phyloP scores from a whole-genome alignment of 1,284 basidiomycete genomes.

The Baeospora myosura region DNA sequence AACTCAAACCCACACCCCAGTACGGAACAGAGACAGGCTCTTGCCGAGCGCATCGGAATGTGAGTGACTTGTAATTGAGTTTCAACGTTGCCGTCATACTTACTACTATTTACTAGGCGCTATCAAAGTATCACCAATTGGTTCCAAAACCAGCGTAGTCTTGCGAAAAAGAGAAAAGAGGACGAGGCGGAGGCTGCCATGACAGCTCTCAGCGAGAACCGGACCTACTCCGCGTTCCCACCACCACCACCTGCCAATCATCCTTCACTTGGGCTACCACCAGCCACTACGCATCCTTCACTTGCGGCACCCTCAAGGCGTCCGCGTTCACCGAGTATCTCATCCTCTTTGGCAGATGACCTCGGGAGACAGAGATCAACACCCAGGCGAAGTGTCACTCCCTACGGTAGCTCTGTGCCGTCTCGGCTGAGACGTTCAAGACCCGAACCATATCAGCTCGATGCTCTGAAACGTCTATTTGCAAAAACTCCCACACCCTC shows the following conservation, averaged over 20 bases:
- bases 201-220: constrained; percentile 17
- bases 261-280: constrained; percentile 27
- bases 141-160: constrained; percentile 77
- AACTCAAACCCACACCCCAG: constrained; percentile 56
- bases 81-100: constrained; percentile 14
- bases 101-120: constrained; percentile 40
- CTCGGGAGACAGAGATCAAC: constrained; percentile 30
- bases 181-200: constrained; percentile 32
- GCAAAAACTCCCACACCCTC: constrained; percentile 56
- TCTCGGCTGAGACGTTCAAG: constrained; percentile 57
- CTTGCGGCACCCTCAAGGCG: constrained; percentile 20
- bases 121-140: constrained; percentile 73
- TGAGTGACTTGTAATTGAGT: constrained; percentile 31
- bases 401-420: constrained; percentile 34
- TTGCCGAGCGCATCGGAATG: constrained; percentile 67
- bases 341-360: constrained; percentile 28
- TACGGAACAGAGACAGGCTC: constrained; percentile 52
- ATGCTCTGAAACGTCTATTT: constrained; percentile 63
- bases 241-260: constrained; percentile 38
- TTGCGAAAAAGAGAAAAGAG: constrained; percentile 61
- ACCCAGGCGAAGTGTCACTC: constrained; percentile 34
- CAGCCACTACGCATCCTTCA: constrained; percentile 19
- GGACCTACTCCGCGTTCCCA: constrained; percentile 40
- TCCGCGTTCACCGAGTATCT: constrained; percentile 23
- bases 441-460: constrained; percentile 68